Evolutionary conservation across 179 eudicot genomes (phyloP), one percentile per base, ranked within the genome.

Genomic region (Sideroxylon spinosum): DNA sequence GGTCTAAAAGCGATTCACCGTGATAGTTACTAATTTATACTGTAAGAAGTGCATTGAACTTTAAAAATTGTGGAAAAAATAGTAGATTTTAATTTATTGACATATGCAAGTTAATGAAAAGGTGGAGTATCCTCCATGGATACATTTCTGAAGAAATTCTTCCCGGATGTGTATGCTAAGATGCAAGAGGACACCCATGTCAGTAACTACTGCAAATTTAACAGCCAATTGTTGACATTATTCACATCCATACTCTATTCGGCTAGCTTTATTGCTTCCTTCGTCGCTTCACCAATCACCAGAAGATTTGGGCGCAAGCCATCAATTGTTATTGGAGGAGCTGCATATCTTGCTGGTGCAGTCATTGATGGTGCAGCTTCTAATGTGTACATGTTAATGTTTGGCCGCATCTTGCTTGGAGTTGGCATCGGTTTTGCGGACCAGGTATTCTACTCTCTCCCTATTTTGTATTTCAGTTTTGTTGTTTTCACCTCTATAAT

Each of bases 51-150:
- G 12, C 14, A 52, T 52, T 52, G 16, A 9, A 52, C 16, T 52
- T 52, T 52, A 14, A 52, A 52, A 9, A 52, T 52, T 52, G 23
- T 19, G 56, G 73, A 13, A 69, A 48, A 48, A 1, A 8, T 20
- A 2, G 28, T 29, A 22, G 22, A 46, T 0, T 69, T 52, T 37
- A 37, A 37, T 32, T 68, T 68, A 19, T 7, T 37, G 5, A 60
- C 0, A 55, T 55, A 55, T 61, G 28, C 12, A 10, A n/a, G 20
- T 79, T 4, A 78, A 61, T 62, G 29, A 71, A 32, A 17, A 86
- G 89, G 89, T 79, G 89, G 88, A 72, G 87, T 87, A 59, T 79
- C 86, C 19, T 85, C 89, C 1, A 87, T 87, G 89, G 86, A 71
- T 46, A 66, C 86, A 28, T 87, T 87, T 48, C 70, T 87, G 74